Evolutionary conservation across 768 basidiomycete genomes (phyloP), one percentile per base, ranked within the genome.

Genomic region (Naganishia friedmannii): DNA sequence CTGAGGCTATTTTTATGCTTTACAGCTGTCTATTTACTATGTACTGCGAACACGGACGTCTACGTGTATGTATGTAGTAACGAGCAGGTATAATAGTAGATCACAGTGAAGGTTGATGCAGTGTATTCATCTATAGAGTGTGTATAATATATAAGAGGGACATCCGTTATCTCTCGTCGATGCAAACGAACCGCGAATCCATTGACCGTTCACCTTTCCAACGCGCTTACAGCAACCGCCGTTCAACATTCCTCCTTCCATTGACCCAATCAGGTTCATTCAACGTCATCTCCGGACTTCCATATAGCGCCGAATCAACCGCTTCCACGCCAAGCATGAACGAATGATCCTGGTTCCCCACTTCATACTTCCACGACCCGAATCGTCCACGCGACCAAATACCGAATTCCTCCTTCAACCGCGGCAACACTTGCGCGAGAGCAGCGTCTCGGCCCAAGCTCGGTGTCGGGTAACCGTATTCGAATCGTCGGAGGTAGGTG

Each of bases 281-380:
- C 17, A 78, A 68, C 23, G 77, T 78, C 77, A 78, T 76, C 66
- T 78, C 77, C 9, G 73, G 75, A 5, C 69, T 72, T 48, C 79
- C 78, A 63, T 73, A 78, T 15, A 80, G 48, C 8, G 80, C 74
- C 39, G 73, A 74, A 68, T 82, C 82, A 10, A 78, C 79, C 0
- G 79, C 79, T 70, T 82, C 82, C 15, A 82, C 82, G 13, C 82
- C 82, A 29, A 81, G 69, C 80, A 79, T 79, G 76, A 78, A 77
- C 72, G 77, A 77, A 51, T 77, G 77, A 71, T 77, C 76, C 67
- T 77, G 76, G 53, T 77, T 77, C 1, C 77, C 77, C 46, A 70
- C 73, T 66, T 75, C 77, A 42, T 60, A 57, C 23, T 34, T 60
- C 29, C 48, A 58, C 34, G 67, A 56, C 28, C 53, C 77, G 73